phyloP scores from a whole-genome alignment of 306 rosid genomes.

The Vigna nakashimae region DNA sequence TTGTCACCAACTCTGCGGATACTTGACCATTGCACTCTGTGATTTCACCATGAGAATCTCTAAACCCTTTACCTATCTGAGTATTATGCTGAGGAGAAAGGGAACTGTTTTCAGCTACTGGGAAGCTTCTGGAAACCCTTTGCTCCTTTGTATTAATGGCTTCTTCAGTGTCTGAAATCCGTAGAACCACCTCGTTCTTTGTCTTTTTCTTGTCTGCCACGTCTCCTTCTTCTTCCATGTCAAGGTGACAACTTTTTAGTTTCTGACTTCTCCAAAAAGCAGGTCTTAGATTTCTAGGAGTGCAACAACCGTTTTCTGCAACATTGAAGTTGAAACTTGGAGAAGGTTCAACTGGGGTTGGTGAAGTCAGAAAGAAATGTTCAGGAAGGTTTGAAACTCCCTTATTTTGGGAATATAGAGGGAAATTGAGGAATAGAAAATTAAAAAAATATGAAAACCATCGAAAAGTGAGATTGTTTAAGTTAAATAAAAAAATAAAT shows the following conservation, averaged over 20 bases:
- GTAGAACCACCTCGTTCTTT: slow-evolving; percentile 62
- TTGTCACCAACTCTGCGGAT: slow-evolving; percentile 38
- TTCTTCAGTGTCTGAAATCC: slow-evolving; percentile 48
- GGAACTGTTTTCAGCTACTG: slow-evolving; percentile 38
- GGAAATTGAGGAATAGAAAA: too few relatives aligned
- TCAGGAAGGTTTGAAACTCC: slow-evolving; percentile 19
- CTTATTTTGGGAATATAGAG: too few relatives aligned
- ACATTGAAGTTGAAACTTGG: background rate
- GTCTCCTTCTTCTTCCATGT: slow-evolving; percentile 48
- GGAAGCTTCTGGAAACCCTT: slow-evolving; percentile 1
- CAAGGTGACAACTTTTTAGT: background rate
- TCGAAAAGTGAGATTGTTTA: too few relatives aligned
- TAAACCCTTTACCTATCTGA: slow-evolving; percentile 41
- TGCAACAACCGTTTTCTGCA: background rate
- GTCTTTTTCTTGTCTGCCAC: slow-evolving; percentile 52
- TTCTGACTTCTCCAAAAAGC: slow-evolving; percentile 4
- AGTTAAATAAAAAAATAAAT: too few relatives aligned
- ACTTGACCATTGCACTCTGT: slow-evolving; percentile 41
- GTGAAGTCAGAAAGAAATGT: background rate
- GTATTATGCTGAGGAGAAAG: slow-evolving; percentile 33
- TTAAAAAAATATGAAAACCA: too few relatives aligned
- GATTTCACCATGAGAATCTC: slow-evolving; percentile 44
- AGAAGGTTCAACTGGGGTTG: slow-evolving; percentile 8
- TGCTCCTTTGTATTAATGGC: slow-evolving; percentile 4
- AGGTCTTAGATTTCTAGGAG: background rate